Base-by-base conservation (phyloP, 2,329 filamentous ascomycete genomes). In the Stachybotrys chartarum region DNA sequence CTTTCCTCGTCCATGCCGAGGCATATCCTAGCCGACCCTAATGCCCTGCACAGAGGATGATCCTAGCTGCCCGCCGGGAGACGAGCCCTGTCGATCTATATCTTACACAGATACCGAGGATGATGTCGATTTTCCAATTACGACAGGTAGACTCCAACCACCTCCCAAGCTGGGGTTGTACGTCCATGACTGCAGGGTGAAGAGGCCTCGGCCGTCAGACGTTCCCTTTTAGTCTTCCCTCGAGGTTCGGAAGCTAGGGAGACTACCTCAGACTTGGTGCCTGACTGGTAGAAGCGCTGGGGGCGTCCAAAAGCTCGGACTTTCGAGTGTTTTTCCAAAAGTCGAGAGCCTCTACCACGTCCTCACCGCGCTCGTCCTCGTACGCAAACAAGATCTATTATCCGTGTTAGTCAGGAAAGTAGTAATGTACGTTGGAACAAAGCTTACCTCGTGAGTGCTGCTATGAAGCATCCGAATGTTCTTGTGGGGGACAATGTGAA, bases 401-500 rank as follows among this genome's bases (percentile, higher is more conserved):
- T 18, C 32, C 10, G 42, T 24, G 54, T 66, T 56, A 65, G 54
- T 49, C 52, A 17, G 7, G 24, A 24, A 24, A 24, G n/a, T n/a
- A 24, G 24, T 4, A 24, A 24, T 24, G 24, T 24, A 4, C 2
- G 24, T 24, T 24, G 24, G 4, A 24, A 24, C 24, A 24, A 24
- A 2, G 24, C 24, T 24, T 77, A 96, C 94, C 86, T 99, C 94
- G 77, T 96, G 86, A 57, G 93, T 96, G 66, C 91, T 96, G 70
- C 91, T 93, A 75, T 99, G 94, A 63, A 99, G 79, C 91, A 97
- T 97, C 66, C 94, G 85, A 66, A 97, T 95, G 68, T 96, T 97
- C 80, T 91, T 95, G 67, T 92, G 91, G 56, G 92, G 95, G 69
- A 97, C 88, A 64, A 99, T 96, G 70, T 97, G 92, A 60, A 97